Evolutionary conservation across 495 filamentous ascomycete species (phyloP), one percentile per base, ranked within the genome.

Genomic region (Choiromyces venosus): DNA sequence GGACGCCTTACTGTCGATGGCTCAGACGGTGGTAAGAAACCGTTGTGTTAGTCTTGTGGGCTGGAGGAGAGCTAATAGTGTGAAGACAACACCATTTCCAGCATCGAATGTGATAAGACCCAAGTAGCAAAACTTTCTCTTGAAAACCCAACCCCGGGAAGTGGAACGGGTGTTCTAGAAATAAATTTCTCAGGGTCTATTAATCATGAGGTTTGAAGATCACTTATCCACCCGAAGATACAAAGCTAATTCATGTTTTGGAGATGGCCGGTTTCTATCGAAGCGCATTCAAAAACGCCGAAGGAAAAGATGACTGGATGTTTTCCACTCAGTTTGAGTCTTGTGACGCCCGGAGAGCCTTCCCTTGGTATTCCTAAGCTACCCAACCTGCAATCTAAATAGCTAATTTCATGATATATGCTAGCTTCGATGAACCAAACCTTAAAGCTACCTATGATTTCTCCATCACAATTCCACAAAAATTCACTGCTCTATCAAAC

Each of bases 301-400:
- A 95, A 67, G 87, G 85, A 19, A 74, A 81, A 66, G 85, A 86
- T 52, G 91, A 95, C 61, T 90, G 90, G 81, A 97, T 97, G 94
- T 88, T 96, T 82, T 93, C 90, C 83, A 99, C 95, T 56, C 95
- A 99, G 83, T 98, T 99, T 79, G 95, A 99, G 84, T 90, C 93
- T 61, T 97, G 93, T 81, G 95, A 97, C 85, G 95, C 95, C 61
- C 89, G 95, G 69, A 86, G 93, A 76, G 94, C 94, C 33, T 96
- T 99, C 82, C 95, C 95, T 65, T 98, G 95, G 77, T 79, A 37
- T 61, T 75, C 66, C 39, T 66, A 29, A 39, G 29, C 21, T 37
- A 35, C 36, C 12, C 36, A 18, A 29, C 52, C 52, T 42, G 19
- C 25, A 36, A 64, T 39, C 25, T 42, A 37, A 16, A 4, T 35